Percentiles rank a stretch among this genome's conserved stretches.
Conservation (phyloP, 1,284 basidiomycete species). For the Malassezia sp. region DNA sequence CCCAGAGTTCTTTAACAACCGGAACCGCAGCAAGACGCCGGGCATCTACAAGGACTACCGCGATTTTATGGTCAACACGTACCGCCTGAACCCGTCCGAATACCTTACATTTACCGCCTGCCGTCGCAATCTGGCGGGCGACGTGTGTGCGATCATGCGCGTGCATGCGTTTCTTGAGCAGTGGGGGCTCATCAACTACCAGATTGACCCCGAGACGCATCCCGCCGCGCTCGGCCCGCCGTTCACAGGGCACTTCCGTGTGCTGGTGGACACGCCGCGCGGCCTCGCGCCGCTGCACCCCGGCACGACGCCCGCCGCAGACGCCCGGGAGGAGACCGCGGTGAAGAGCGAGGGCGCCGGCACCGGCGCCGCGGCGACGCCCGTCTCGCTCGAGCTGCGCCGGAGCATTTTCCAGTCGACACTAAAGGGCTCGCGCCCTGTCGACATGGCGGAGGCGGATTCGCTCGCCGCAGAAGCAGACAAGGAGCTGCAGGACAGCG, state of each 20-base stretch:
- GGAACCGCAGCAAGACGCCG: slow-evolving; percentile 76
- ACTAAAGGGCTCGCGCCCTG: slow-evolving; percentile 34
- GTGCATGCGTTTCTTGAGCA: slow-evolving; percentile 98
- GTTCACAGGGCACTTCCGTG: slow-evolving; percentile 96
- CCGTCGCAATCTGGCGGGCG: slow-evolving; percentile 85
- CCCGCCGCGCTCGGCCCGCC: slow-evolving; percentile 89
- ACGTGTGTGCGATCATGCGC: slow-evolving; percentile 96
- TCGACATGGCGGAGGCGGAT: slow-evolving; percentile 36
- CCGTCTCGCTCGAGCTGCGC: slow-evolving; percentile 49
- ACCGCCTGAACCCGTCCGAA: slow-evolving; percentile 81
- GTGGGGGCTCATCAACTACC: slow-evolving; percentile 98
- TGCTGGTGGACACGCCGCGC: slow-evolving; percentile 89
- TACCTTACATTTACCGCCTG: slow-evolving; percentile 98
- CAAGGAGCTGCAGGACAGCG: slow-evolving; percentile 47
- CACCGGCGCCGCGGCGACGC: slow-evolving; percentile 51
- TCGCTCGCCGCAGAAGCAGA: slow-evolving; percentile 49
- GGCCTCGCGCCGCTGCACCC: slow-evolving; percentile 91
- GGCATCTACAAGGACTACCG: slow-evolving; percentile 97
- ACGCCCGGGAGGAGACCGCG: slow-evolving; percentile 5
- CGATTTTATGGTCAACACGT: slow-evolving; percentile 99
- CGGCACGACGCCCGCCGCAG: slow-evolving; percentile 44
- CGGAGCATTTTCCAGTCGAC: slow-evolving; percentile 42
- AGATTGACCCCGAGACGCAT: slow-evolving; percentile 94
- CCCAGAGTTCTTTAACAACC: slow-evolving; percentile 95
- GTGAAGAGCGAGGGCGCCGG: slow-evolving; percentile 5